These are phyloP conservation scores for Phytopythium ostracodes DNA, from an alignment of 352 stramenopile species.

Conservation along the genomic window DNA sequence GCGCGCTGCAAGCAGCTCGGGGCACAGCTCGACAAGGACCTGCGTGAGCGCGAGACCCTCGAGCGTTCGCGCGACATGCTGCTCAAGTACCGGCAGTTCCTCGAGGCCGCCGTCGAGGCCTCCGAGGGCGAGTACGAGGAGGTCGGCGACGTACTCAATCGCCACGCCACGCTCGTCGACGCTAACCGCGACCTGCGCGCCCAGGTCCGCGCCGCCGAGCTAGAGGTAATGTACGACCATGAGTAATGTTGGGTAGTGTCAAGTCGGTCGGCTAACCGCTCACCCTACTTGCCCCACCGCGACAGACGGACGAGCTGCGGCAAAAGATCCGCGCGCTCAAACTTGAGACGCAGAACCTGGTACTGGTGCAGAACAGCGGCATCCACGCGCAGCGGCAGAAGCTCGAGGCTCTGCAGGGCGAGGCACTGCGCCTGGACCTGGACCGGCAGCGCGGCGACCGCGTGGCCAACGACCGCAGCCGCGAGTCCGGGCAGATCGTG, in stretches of 20 bases:
- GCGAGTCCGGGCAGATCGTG: slow-evolving; percentile 88
- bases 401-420: slow-evolving; percentile 66
- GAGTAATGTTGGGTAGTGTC: too few species aligned
- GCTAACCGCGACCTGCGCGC: slow-evolving; percentile 85
- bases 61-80: slow-evolving; percentile 77
- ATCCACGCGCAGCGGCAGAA: slow-evolving; percentile 83
- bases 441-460: slow-evolving; percentile 74
- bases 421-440: slow-evolving; percentile 78
- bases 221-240: too few species aligned
- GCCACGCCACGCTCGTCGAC: slow-evolving; percentile 79
- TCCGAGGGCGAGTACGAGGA: slow-evolving; percentile 86
- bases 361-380: slow-evolving; percentile 82
- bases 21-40: slow-evolving; percentile 67
- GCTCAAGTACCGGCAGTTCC: slow-evolving; percentile 81
- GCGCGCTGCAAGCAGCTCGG: slow-evolving; percentile 71
- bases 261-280: too few species aligned
- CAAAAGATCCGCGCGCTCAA: slow-evolving; percentile 76
- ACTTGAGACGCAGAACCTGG: slow-evolving; percentile 78
- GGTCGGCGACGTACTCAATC: slow-evolving; percentile 82
- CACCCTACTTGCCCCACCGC: too few species aligned
- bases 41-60: slow-evolving; percentile 56
- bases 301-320: slow-evolving; percentile 65
- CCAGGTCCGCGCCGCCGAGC: slow-evolving; percentile 62
- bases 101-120: slow-evolving; percentile 77
- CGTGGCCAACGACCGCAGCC: slow-evolving; percentile 75